A percentile compares a stretch with the other conserved stretches of the same genome.
These are phyloP conservation scores for Phalaenopsis hybrid DNA, from an alignment of 116 monocot species.

Conservation along the genomic window DNA sequence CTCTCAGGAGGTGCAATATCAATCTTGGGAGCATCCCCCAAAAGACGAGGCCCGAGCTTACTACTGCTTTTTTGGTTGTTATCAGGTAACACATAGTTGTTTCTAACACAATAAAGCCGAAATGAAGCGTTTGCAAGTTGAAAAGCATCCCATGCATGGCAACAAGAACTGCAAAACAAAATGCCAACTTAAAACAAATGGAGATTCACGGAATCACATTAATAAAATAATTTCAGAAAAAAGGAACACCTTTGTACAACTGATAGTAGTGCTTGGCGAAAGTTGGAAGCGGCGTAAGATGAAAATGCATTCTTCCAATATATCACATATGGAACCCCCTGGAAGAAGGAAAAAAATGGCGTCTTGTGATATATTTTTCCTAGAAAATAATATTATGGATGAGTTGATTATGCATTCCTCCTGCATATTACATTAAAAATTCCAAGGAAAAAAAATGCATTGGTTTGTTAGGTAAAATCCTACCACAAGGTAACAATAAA, in stretches of 20 bases:
- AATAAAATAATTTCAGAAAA: neutral
- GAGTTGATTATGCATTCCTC: neutral
- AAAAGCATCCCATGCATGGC: slow-evolving; percentile 85
- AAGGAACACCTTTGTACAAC: slow-evolving; percentile 64
- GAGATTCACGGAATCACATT: neutral
- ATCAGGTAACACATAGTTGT: slow-evolving; percentile 32
- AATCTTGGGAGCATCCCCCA: slow-evolving; percentile 72
- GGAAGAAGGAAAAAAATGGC: neutral
- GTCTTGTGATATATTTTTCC: neutral
- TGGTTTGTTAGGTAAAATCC: neutral
- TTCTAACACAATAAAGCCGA: slow-evolving; percentile 49
- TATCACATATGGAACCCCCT: slow-evolving; percentile 86
- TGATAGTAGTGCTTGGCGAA: slow-evolving; percentile 63
- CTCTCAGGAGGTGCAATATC: slow-evolving; percentile 39
- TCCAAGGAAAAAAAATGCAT: neutral
- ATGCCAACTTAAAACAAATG: neutral
- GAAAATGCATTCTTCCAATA: slow-evolving; percentile 77
- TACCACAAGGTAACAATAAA: neutral
- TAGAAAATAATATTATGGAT: slow-evolving; percentile 2
- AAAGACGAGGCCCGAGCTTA: slow-evolving; percentile 52
- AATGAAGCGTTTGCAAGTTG: slow-evolving; percentile 86
- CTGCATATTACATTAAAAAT: neutral
- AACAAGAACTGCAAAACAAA: slow-evolving; percentile 50
- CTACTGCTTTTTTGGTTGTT: slow-evolving; percentile 26
- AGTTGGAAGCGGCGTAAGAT: slow-evolving; percentile 60